A percentile compares a stretch with the other conserved stretches of the same genome.
Evolutionary conservation across 257 asterid genomes (phyloP).

Genomic region (Galeopsis tetrahit): DNA sequence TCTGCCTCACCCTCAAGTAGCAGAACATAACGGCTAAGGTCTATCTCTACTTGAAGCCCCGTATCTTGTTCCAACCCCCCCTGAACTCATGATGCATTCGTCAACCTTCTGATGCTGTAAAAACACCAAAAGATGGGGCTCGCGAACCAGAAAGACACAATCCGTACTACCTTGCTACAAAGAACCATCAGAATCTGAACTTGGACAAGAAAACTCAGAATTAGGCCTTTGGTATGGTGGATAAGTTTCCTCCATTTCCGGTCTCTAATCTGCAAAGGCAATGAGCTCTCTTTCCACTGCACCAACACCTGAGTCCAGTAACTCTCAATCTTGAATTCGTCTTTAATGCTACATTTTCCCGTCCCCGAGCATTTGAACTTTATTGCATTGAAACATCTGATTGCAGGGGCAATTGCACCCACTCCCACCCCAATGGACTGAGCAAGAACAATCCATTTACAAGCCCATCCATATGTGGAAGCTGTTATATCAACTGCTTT

Average conservation of each 20-base stretch:
- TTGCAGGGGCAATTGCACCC: conserved; percentile 46
- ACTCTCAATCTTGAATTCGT: conserved; percentile 35
- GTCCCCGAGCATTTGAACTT: conserved; percentile 18
- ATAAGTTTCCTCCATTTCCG: conserved; percentile 43
- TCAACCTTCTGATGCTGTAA: conserved; percentile 25
- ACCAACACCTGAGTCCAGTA: conserved; percentile 50
- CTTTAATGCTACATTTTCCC: neutral
- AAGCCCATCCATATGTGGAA: conserved; percentile 44
- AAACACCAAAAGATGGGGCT: conserved; percentile 30
- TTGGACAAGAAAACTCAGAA: conserved; percentile 37
- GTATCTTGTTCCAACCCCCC: conserved; percentile 31
- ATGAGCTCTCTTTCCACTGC: conserved; percentile 51
- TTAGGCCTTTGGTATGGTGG: conserved; percentile 32
- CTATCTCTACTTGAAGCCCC: conserved; percentile 18
- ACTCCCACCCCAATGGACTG: conserved; percentile 44
- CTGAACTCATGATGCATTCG: conserved; percentile 24
- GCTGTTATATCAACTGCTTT: neutral
- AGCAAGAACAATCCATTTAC: conserved; percentile 31
- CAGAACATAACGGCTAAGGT: conserved; percentile 44
- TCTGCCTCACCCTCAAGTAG: conserved; percentile 54
- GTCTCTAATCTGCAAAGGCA: conserved; percentile 36
- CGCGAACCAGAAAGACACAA: conserved; percentile 34
- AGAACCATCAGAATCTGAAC: conserved; percentile 44
- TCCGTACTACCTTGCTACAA: conserved; percentile 36
- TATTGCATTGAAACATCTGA: conserved; percentile 40